A percentile compares a stretch with the other conserved stretches of the same genome.
These are phyloP conservation scores for Rhodotorula toruloides DNA, from an alignment of 768 basidiomycete genomes.

Conservation along the genomic window DNA sequence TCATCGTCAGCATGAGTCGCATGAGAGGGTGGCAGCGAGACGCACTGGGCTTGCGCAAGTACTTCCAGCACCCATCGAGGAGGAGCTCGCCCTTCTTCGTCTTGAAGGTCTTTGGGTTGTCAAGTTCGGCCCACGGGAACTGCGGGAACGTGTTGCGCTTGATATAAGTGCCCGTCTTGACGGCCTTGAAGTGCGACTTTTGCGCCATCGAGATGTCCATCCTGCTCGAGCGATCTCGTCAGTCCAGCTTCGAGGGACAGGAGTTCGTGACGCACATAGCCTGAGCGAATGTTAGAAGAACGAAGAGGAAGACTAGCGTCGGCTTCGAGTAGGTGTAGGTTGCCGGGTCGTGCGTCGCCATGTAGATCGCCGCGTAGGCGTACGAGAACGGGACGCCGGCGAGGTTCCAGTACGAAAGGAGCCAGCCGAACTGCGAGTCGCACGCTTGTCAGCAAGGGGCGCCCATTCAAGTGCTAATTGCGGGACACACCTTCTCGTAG, in stretches of 20 bases:
- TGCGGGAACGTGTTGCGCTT: constrained; percentile 87
- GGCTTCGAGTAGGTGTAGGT: constrained; percentile 78
- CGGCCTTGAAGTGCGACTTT: constrained; percentile 97
- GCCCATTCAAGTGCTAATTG: background rate
- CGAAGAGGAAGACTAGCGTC: constrained; percentile 66
- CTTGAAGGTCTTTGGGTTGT: constrained; percentile 86
- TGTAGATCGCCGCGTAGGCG: constrained; percentile 94
- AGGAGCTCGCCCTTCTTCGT: constrained; percentile 90
- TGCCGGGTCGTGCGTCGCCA: constrained; percentile 86
- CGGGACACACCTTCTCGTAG: constrained; percentile 68
- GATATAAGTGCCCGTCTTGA: constrained; percentile 52
- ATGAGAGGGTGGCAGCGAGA: constrained; percentile 47
- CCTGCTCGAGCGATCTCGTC: constrained; percentile 48
- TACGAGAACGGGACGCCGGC: constrained; percentile 94
- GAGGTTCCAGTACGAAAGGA: constrained; percentile 43
- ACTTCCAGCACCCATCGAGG: constrained; percentile 89
- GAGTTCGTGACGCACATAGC: constrained; percentile 59
- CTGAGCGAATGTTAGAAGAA: constrained; percentile 74
- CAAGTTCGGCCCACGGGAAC: constrained; percentile 69
- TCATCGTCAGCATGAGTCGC: background rate
- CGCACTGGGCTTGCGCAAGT: constrained; percentile 74
- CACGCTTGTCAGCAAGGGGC: background rate
- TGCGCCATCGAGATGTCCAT: constrained; percentile 95
- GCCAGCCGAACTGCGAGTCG: constrained; percentile 37
- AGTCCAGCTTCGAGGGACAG: background rate